phyloP scores from a whole-genome alignment of 257 asterid species.

The Nicotiana sylvestris region DNA sequence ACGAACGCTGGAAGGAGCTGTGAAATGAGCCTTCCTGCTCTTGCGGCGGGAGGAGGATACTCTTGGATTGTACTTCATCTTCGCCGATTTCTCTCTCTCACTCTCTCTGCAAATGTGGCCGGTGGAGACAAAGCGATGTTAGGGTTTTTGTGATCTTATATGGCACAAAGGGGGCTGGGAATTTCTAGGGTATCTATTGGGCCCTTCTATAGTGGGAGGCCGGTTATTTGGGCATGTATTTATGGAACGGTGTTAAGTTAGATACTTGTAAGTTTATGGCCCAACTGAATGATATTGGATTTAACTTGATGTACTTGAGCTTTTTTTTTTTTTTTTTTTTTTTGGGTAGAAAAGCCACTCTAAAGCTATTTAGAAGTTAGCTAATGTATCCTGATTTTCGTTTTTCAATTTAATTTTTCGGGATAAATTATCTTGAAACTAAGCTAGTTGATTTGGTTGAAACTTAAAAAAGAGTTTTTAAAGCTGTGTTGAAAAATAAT shows the following conservation, averaged over 20 bases:
- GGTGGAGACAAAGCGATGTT: not conserved
- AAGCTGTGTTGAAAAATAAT: too few species aligned
- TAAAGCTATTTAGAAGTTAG: too few species aligned
- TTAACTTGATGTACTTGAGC: not conserved
- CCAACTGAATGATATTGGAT: not conserved
- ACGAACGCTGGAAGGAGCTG: conserved; percentile 85
- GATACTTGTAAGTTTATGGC: not conserved
- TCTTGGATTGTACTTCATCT: conserved; percentile 69
- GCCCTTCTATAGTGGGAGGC: not conserved
- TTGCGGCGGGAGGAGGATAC: conserved; percentile 86
- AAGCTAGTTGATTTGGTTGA: too few species aligned
- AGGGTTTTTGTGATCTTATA: conserved; percentile 20
- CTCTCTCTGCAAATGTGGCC: not conserved
- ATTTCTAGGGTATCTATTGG: not conserved
- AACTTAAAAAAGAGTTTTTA: too few species aligned
- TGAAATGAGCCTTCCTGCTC: conserved; percentile 85
- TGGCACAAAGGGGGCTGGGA: not conserved
- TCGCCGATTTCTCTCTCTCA: conserved; percentile 29
- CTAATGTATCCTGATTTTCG: too few species aligned
- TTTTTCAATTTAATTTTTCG: too few species aligned
- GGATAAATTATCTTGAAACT: too few species aligned
- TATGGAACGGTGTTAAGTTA: not conserved
- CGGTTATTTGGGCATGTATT: not conserved
- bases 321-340: not conserved
- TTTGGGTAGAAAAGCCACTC: too few species aligned